Base-by-base conservation (phyloP, 2,329 filamentous ascomycete species). In the Neofusicoccum umdonicola region DNA sequence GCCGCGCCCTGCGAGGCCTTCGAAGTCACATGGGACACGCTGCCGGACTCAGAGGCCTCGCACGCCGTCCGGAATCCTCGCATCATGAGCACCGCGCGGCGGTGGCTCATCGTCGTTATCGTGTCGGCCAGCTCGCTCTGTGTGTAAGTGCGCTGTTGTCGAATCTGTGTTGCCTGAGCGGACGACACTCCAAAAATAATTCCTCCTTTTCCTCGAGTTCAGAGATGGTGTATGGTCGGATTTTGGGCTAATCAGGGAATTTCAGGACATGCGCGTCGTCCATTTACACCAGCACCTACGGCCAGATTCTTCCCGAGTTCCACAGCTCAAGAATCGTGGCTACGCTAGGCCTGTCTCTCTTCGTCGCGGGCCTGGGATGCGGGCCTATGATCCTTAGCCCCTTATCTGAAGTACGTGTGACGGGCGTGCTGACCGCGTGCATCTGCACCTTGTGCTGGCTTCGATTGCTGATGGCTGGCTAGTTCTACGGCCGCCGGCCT, bases 231-330 rank as follows among this genome's bases (percentile, higher is more conserved):
- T 56, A 47, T 60, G 64, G 51, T 22, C 27, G 61, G 42, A 47
- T 35, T 44, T 51, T 52, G 42, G 42, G 50, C 61, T 63, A 56
- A 63, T 19, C 19, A 63, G 27, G 22, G 41, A 17, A 45, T 66
- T 34, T 61, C 70, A 93, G 90, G 62, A 96, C 93, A 8, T 92
- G 89, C 73, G 87, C 91, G 1, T 93, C 90, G 54, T 95, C 92
- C n/a, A 87, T 96, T 70, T 97, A 97, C 77, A 94, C 92, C 0
- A 87, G 87, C 12, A 95, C 91, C 0, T 97, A 97, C 75, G 74
- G 72, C 17, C 90, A 95, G 76, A 87, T 97, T 77, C 87, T 89
- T 67, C 79, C 82, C 31, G 90, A 96, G 66, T 96, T 97, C 70
- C 79, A 85, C 68, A 85, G 85, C 70, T 90, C 90, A 0, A 84